Evolutionary conservation across 2,329 filamentous ascomycete genomes (phyloP).

Genomic region (Botrytis tulipae): DNA sequence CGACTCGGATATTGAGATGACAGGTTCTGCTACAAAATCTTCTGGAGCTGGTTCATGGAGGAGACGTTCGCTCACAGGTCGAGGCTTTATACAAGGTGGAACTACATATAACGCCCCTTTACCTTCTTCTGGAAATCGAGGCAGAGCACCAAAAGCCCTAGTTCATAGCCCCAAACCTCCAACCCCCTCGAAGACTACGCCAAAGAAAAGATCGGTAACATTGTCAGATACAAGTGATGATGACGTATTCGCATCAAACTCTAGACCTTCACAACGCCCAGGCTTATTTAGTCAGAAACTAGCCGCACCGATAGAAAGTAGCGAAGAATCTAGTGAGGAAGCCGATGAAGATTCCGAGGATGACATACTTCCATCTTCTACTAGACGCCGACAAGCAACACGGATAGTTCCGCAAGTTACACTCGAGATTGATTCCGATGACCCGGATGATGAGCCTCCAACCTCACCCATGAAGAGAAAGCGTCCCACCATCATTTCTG

Average conservation of each 20-base stretch:
- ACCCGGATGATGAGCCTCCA: slow-evolving; percentile 22
- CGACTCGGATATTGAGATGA: slow-evolving; percentile 21
- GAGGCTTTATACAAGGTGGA: slow-evolving; percentile 19
- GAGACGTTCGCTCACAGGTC: slow-evolving; percentile 13
- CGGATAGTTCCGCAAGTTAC: slow-evolving; percentile 6
- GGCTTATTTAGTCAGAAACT: slow-evolving; percentile 11
- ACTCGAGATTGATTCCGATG: slow-evolving; percentile 16
- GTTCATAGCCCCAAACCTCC: slow-evolving; percentile 6
- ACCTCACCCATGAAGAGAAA: slow-evolving; percentile 28
- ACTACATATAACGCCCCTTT: slow-evolving; percentile 20
- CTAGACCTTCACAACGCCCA: slow-evolving; percentile 12
- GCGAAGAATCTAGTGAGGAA: slow-evolving; percentile 2
- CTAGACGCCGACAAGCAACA: slow-evolving; percentile 21
- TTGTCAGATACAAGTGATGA: slow-evolving; percentile 24
- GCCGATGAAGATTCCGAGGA: slow-evolving; percentile 24
- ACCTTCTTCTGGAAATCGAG: neutral
- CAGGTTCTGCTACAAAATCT: slow-evolving; percentile 23
- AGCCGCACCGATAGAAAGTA: neutral
- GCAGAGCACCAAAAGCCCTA: neutral
- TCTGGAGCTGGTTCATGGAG: slow-evolving; percentile 6
- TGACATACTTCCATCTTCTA: slow-evolving; percentile 26
- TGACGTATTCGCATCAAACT: slow-evolving; percentile 12
- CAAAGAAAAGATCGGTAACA: slow-evolving; percentile 15
- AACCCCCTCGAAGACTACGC: neutral
- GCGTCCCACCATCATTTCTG: neutral